phyloP scores from a whole-genome alignment of 768 basidiomycete genomes.

The Lactarius psammicola region DNA sequence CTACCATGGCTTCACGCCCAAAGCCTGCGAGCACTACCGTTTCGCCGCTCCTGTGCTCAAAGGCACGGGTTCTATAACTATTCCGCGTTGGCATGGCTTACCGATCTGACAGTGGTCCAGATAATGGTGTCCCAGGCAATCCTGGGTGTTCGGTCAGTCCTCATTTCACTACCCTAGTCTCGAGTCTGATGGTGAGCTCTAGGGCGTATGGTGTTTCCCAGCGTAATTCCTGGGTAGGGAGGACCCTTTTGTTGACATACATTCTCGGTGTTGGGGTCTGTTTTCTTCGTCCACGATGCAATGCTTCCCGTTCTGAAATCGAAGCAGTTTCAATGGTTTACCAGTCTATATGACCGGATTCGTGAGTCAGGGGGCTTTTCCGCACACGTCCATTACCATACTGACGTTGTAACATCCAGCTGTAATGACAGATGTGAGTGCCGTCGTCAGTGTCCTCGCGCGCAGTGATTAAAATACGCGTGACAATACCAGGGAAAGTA shows the following conservation, averaged over 20 bases:
- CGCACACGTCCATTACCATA: neutral
- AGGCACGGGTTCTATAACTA: constrained; percentile 40
- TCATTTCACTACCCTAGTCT: neutral
- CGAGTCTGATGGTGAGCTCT: constrained; percentile 12
- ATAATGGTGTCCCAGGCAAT: constrained; percentile 64
- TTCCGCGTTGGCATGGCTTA: neutral
- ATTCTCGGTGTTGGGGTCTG: constrained; percentile 45
- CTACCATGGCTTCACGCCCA: constrained; percentile 45
- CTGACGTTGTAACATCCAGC: constrained; percentile 24
- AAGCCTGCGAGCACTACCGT: constrained; percentile 49
- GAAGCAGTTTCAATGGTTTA: constrained; percentile 53
- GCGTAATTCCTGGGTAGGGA: constrained; percentile 43
- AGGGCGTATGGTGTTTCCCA: constrained; percentile 60
- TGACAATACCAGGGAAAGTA: constrained; percentile 38
- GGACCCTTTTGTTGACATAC: constrained; percentile 42
- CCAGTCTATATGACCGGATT: constrained; percentile 49
- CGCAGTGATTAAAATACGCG: neutral
- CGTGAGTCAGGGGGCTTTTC: constrained; percentile 40
- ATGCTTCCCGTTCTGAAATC: neutral
- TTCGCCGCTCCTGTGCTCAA: constrained; percentile 59
- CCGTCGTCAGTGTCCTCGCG: neutral
- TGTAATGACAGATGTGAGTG: constrained; percentile 11
- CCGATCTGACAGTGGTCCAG: constrained; percentile 51
- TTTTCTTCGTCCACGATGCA: constrained; percentile 28
- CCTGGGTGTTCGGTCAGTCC: constrained; percentile 53